Percentiles rank a stretch among this genome's conserved stretches.
These are phyloP conservation scores for Tuber indicum DNA, from an alignment of 495 filamentous ascomycete genomes.

Conservation along the genomic window DNA sequence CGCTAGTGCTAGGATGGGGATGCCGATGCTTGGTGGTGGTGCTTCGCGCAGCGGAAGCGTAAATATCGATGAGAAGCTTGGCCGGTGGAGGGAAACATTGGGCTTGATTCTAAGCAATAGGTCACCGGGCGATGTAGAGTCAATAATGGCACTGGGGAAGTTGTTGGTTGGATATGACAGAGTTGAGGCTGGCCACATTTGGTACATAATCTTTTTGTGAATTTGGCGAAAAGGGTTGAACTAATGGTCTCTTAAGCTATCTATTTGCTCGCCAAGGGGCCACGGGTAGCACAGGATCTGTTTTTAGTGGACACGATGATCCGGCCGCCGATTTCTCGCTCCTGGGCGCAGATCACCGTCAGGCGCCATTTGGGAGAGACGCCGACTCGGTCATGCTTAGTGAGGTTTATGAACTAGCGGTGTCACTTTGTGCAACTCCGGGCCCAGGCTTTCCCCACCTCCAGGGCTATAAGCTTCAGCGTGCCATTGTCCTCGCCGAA, in stretches of 20 bases:
- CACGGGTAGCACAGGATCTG: constrained; percentile 47
- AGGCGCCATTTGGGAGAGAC: constrained; percentile 63
- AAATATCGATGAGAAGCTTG: constrained; percentile 74
- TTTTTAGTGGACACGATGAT: constrained; percentile 82
- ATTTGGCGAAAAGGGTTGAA: constrained; percentile 5
- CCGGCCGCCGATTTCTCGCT: constrained; percentile 69
- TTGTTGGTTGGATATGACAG: constrained; percentile 82
- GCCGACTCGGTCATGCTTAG: constrained; percentile 79
- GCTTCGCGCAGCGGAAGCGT: constrained; percentile 43
- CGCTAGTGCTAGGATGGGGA: constrained; percentile 79
- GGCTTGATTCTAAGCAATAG: constrained; percentile 80
- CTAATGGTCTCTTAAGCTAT: constrained; percentile 40
- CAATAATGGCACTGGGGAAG: constrained; percentile 71
- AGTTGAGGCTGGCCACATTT: constrained; percentile 84
- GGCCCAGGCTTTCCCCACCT: constrained; percentile 61
- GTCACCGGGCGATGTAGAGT: constrained; percentile 66
- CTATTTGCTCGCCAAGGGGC: constrained; percentile 51
- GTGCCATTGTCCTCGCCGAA: constrained; percentile 77
- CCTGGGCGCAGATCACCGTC: constrained; percentile 67
- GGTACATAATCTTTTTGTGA: constrained; percentile 54
- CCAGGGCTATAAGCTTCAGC: constrained; percentile 77
- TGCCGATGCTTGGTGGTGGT: constrained; percentile 58
- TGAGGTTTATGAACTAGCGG: constrained; percentile 83
- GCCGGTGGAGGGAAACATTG: constrained; percentile 89
- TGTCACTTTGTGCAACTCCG: constrained; percentile 44